These are phyloP conservation scores for Diatrype stigma DNA, from an alignment of 2,329 filamentous ascomycete genomes.

Conservation along the genomic window DNA sequence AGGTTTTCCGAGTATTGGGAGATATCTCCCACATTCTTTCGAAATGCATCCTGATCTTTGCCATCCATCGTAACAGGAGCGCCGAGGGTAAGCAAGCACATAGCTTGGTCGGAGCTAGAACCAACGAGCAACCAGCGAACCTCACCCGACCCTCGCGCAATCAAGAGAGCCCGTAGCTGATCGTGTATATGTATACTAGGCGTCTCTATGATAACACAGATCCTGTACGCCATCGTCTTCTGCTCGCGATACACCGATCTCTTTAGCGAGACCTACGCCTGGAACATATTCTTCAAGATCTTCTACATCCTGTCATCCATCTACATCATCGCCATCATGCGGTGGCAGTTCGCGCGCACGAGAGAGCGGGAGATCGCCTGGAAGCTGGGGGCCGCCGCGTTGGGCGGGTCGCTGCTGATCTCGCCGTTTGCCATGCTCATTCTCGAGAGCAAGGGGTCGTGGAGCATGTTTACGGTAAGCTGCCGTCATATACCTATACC, in stretches of 20 bases:
- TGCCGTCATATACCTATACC: not conserved
- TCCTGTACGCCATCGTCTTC: constrained; percentile 84
- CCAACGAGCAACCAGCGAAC: not conserved
- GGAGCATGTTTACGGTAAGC: constrained; percentile 48
- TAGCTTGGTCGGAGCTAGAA: too few relatives aligned
- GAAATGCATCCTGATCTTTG: constrained; percentile 85
- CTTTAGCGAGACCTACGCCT: constrained; percentile 53
- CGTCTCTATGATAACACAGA: constrained; percentile 86
- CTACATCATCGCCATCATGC: constrained; percentile 86
- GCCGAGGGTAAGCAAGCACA: constrained; percentile 71
- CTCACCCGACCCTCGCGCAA: not conserved
- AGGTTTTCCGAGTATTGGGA: constrained; percentile 71
- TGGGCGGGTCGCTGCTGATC: constrained; percentile 60
- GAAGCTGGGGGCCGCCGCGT: constrained; percentile 73
- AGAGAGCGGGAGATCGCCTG: constrained; percentile 88
- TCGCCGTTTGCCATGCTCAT: constrained; percentile 72
- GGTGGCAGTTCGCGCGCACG: constrained; percentile 80
- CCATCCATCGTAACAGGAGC: constrained; percentile 83
- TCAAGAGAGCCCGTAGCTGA: not conserved
- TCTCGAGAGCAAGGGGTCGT: constrained; percentile 47
- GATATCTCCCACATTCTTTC: constrained; percentile 82
- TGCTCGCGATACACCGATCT: constrained; percentile 82
- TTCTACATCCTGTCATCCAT: constrained; percentile 82
- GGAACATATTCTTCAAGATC: constrained; percentile 82
- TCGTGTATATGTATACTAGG: constrained; percentile 43